Conservation (phyloP, 176 grass and related monocot genomes). For the Oryza glumipatula region DNA sequence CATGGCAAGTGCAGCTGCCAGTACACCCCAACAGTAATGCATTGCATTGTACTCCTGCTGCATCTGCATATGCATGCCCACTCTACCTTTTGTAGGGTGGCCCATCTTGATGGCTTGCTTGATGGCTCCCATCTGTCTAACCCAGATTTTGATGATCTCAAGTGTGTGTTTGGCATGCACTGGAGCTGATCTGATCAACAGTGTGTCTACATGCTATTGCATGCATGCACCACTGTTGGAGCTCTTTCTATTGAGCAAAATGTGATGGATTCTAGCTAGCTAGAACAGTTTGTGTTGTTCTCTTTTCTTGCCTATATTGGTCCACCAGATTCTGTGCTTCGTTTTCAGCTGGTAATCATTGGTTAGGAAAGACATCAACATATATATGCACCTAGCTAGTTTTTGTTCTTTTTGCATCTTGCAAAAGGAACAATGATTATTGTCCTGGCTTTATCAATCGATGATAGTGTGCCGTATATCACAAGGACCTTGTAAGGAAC, state of each 20-base stretch:
- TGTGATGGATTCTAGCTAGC: neutral
- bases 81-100: slow-evolving; percentile 58
- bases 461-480: neutral
- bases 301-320: neutral
- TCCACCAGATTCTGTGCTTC: neutral
- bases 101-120: slow-evolving; percentile 44
- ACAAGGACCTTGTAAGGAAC: neutral
- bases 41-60: neutral
- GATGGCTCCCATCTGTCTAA: slow-evolving; percentile 44
- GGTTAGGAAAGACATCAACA: slow-evolving; percentile 10
- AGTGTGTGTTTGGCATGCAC: slow-evolving; percentile 11
- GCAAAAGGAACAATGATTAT: neutral
- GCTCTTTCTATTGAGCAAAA: neutral
- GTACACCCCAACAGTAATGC: neutral
- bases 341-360: slow-evolving; percentile 1
- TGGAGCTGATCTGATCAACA: neutral
- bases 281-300: neutral
- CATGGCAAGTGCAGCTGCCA: slow-evolving; percentile 34
- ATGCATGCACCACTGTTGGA: neutral
- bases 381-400: neutral
- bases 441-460: neutral
- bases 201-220: neutral
- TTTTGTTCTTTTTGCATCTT: slow-evolving; percentile 18
- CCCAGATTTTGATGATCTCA: slow-evolving; percentile 18
- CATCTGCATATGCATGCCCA: slow-evolving; percentile 25